phyloP scores from a whole-genome alignment of 495 filamentous ascomycete species.

The Aspergillus olivimuriae region DNA sequence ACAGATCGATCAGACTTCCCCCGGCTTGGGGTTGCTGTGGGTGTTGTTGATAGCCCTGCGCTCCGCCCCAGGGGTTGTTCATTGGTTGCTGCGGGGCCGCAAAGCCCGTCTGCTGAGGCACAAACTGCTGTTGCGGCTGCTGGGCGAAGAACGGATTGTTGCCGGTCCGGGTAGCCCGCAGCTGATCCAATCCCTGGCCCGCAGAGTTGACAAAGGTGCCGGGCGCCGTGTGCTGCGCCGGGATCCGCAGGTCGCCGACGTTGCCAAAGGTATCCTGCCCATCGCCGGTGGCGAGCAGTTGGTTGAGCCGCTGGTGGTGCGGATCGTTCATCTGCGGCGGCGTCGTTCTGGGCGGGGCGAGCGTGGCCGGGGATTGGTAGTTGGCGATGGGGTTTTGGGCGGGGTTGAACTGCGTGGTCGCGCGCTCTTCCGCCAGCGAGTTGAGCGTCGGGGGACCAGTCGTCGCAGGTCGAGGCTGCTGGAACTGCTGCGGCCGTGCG shows the following conservation, averaged over 20 bases:
- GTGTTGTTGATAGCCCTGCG: slow-evolving; percentile 40
- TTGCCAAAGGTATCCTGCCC: slow-evolving; percentile 98
- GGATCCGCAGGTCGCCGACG: slow-evolving; percentile 87
- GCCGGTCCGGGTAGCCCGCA: slow-evolving; percentile 70
- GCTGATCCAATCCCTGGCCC: slow-evolving; percentile 62
- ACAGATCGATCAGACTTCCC: slow-evolving; percentile 91
- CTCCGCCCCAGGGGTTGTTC: slow-evolving; percentile 67
- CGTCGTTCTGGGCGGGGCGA: slow-evolving; percentile 35
- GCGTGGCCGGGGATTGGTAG: slow-evolving; percentile 36
- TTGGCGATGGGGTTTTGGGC: slow-evolving; percentile 49
- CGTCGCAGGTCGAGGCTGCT: slow-evolving; percentile 46
- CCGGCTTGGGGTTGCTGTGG: slow-evolving; percentile 58
- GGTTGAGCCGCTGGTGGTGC: slow-evolving; percentile 80
- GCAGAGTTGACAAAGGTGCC: slow-evolving; percentile 96
- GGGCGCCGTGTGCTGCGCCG: slow-evolving; percentile 92
- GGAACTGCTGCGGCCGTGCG: slow-evolving; percentile 37
- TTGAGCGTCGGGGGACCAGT: slow-evolving; percentile 58
- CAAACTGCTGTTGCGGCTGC: slow-evolving; percentile 44
- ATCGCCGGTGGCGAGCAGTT: slow-evolving; percentile 80
- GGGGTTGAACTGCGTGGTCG: slow-evolving; percentile 38
- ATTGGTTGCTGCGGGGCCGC: slow-evolving; percentile 42
- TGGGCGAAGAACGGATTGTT: slow-evolving; percentile 92
- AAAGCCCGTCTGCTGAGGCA: slow-evolving; percentile 53
- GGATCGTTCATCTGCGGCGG: slow-evolving; percentile 52
- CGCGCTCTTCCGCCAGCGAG: slow-evolving; percentile 65